Evolutionary conservation across 2,329 filamentous ascomycete genomes (phyloP), one percentile per base, ranked within the genome.

Genomic region (Xylariaceae sp.): DNA sequence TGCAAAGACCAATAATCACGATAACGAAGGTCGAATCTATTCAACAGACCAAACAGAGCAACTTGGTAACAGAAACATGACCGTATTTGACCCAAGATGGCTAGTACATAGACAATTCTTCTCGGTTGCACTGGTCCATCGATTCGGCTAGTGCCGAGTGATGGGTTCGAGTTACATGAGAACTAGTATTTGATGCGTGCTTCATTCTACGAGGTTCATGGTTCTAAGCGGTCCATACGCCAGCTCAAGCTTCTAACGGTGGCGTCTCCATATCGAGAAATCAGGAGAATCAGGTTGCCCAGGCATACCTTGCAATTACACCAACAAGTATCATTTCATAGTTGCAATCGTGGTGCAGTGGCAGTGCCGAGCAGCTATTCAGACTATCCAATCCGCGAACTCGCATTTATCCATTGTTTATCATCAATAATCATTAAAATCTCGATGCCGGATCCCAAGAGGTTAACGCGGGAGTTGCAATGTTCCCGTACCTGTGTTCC

Each of bases 381-480:
- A 51, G 40, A 52, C 45, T 54, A 40, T 50, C 29, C 20, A 44
- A 48, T 43, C 43, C 12, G 48, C 23, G 48, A 47, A 44, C 20
- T 42, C 21, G n/a, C 43, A 32, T 23, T 52, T 49, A 55, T 20
- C n/a, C 49, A 40, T 20, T 50, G 26, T 45, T 29, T 44, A 23
- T 20, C 44, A 49, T 49, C 26, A 29, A 48, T 23, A 32, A n/a
- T 14, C 47, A 47, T 50, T 18, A 41, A 41, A 21, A 51, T 44
- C 23, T 49, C 48, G 26, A 52, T 47, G 48, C 18, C 56, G 56
- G 52, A 48, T 52, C 52, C 29, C 40, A 52, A 48, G 49, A 46
- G 56, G 50, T 44, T 45, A 48, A 53, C 43, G 43, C 46, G 51
- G 56, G 42, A 44, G 29, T 20, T 40, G 16, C 48, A 55, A 50